phyloP scores from a whole-genome alignment of 176 grass and related monocot species.

The Bothriochloa decipiens region DNA sequence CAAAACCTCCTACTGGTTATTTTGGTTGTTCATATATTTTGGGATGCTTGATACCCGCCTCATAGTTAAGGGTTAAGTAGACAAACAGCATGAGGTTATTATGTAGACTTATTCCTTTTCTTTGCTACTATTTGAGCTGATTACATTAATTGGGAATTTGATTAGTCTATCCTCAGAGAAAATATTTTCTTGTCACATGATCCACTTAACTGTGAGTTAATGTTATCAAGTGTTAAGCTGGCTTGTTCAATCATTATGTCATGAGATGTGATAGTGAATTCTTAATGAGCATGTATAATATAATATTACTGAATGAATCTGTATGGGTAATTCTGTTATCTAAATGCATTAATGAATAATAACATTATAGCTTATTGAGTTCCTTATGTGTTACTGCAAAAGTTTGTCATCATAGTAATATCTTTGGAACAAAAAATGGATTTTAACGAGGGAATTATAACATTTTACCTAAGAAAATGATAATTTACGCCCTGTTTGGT shows the following conservation, averaged over 20 bases:
- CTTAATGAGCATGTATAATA: constrained; percentile 6
- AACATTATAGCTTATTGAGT: not conserved
- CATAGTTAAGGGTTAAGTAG: not conserved
- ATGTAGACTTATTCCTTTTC: not conserved
- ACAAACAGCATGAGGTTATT: not conserved
- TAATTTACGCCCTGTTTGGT: not conserved
- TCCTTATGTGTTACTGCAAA: not conserved
- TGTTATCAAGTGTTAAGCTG: not conserved
- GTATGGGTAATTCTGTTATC: not conserved
- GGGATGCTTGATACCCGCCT: not conserved
- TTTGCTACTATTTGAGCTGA: not conserved
- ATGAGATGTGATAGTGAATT: constrained; percentile 11
- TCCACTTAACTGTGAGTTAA: constrained; percentile 11
- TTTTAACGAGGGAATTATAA: constrained; percentile 7
- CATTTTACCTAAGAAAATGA: not conserved
- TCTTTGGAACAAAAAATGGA: not conserved
- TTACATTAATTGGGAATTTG: constrained; percentile 5
- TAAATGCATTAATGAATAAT: not conserved
- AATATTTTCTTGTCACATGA: constrained; percentile 3
- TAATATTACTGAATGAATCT: not conserved
- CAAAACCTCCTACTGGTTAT: not conserved
- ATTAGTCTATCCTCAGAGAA: constrained; percentile 13
- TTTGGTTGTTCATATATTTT: not conserved
- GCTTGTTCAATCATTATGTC: not conserved
- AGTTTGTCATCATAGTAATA: not conserved